Conservation (phyloP, 257 asterid species). For the Nicotiana obtusifolia region DNA sequence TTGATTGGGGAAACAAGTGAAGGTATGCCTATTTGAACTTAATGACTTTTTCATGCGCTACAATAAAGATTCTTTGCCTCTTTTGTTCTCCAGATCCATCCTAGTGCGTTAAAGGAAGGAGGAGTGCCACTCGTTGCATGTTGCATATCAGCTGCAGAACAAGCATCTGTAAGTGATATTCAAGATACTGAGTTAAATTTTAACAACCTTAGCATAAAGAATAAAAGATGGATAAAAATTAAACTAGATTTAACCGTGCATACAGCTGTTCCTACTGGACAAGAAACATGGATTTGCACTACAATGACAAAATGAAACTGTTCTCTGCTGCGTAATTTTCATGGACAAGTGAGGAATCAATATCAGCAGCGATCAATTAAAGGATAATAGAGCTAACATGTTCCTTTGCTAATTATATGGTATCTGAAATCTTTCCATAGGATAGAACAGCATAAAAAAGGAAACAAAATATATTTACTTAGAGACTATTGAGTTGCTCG, state of each 20-base stretch:
- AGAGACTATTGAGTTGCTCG: not conserved
- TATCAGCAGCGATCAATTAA: not conserved
- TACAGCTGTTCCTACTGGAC: not conserved
- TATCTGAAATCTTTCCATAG: not conserved
- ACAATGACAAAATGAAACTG: not conserved
- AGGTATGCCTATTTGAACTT: not conserved
- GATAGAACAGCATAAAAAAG: not conserved
- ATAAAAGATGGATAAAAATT: not conserved
- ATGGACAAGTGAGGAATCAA: not conserved
- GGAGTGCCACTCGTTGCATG: slow-evolving; percentile 79
- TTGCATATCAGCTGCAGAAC: slow-evolving; percentile 83
- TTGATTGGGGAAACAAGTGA: not conserved
- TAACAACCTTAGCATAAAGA: not conserved
- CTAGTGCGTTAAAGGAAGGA: slow-evolving; percentile 85
- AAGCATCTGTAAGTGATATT: slow-evolving; percentile 67
- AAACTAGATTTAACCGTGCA: not conserved
- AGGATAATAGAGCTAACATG: not conserved
- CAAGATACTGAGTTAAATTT: not conserved
- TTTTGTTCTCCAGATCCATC: slow-evolving; percentile 67
- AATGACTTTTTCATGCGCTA: not conserved
- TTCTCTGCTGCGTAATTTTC: not conserved
- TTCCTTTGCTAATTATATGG: not conserved
- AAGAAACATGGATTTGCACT: slow-evolving; percentile 4
- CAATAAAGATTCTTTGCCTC: not conserved
- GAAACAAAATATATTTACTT: not conserved